phyloP scores from a whole-genome alignment of 169 alveolate species.

The Cystoisospora suis region DNA sequence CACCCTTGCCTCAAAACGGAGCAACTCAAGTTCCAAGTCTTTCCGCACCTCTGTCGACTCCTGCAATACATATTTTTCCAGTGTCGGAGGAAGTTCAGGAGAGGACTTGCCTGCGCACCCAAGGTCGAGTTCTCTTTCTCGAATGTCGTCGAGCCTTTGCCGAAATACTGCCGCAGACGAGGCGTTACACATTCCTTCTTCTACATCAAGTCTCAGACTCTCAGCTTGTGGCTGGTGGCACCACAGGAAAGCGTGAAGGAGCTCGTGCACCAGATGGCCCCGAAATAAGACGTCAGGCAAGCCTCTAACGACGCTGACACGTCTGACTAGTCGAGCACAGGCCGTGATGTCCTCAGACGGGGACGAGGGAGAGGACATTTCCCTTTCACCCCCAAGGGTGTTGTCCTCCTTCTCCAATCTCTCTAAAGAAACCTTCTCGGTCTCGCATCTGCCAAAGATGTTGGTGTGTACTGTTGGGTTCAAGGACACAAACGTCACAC shows the following conservation, averaged over 20 bases:
- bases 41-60: not conserved
- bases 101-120: not conserved
- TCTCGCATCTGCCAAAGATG: conserved; percentile 20
- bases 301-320: conserved; percentile 10
- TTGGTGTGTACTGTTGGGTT: not conserved
- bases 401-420: not conserved
- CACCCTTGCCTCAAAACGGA: not conserved
- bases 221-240: conserved; percentile 13
- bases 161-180: not conserved
- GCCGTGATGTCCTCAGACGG: not conserved
- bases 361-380: not conserved
- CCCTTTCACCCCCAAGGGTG: too few species aligned
- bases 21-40: not conserved
- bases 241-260: conserved; percentile 11
- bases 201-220: not conserved
- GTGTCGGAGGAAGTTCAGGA: not conserved
- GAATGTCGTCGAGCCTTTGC: not conserved
- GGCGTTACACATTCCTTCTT: conserved; percentile 25
- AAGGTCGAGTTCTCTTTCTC: not conserved
- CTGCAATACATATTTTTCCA: not conserved
- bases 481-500: not conserved
- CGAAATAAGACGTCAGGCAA: not conserved
- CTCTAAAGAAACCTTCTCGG: not conserved
- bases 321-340: not conserved
- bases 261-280: conserved; percentile 16